Conservation (phyloP, 192 early-diverging fungal species). For the Backusella psychrophila region DNA sequence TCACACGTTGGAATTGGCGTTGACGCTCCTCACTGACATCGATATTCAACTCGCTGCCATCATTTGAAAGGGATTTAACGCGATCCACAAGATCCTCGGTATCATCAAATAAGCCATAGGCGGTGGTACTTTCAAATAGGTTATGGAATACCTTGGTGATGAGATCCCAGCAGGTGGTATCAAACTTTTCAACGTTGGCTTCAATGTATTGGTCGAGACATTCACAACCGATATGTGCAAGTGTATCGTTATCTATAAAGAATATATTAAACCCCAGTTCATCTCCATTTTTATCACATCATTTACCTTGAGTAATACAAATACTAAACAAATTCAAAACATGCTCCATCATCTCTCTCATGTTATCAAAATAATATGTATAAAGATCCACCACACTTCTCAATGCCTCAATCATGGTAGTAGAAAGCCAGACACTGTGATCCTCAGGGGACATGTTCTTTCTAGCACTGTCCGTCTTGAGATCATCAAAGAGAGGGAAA, state of each 20-base stretch:
- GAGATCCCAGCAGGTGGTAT: constrained; percentile 68
- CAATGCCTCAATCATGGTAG: constrained; percentile 91
- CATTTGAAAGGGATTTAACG: constrained; percentile 1
- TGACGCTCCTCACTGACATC: constrained; percentile 50
- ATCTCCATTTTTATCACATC: not conserved
- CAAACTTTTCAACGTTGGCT: constrained; percentile 71
- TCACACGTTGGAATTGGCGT: constrained; percentile 79
- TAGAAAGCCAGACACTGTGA: constrained; percentile 89
- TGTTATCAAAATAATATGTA: constrained; percentile 68
- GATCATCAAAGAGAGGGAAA: constrained; percentile 89
- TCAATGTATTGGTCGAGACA: constrained; percentile 90
- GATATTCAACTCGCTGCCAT: constrained; percentile 20
- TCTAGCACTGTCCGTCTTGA: constrained; percentile 49
- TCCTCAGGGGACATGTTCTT: constrained; percentile 83
- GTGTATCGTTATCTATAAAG: constrained; percentile 74
- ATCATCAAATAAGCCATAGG: constrained; percentile 65
- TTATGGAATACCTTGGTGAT: constrained; percentile 66
- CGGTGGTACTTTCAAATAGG: constrained; percentile 81
- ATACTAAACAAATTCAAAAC: constrained; percentile 77
- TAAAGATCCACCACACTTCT: constrained; percentile 86
- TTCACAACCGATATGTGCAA: constrained; percentile 85
- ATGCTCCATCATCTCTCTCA: constrained; percentile 72
- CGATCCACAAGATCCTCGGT: constrained; percentile 34
- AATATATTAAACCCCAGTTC: not conserved
- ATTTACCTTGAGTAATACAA: constrained; percentile 83